Conservation (phyloP, 2,329 filamentous ascomycete genomes). For the Truncatella angustata region DNA sequence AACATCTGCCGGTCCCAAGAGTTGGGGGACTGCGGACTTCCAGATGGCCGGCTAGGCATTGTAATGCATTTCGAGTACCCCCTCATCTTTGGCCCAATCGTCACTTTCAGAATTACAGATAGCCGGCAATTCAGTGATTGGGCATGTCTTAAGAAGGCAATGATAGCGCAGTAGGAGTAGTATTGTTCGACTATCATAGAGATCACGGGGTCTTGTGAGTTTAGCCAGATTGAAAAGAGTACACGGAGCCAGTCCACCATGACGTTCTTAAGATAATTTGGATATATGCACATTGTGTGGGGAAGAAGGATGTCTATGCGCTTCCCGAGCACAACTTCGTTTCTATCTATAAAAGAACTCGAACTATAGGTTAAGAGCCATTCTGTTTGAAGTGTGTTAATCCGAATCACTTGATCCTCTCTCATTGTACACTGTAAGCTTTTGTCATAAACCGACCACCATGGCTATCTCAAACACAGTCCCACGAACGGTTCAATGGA, state of each 20-base stretch:
- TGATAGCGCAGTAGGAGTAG: background rate
- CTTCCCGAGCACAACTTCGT: too few relatives aligned
- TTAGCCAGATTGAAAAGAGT: background rate
- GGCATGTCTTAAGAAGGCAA: background rate
- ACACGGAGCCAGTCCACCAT: background rate
- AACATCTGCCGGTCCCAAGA: too few relatives aligned
- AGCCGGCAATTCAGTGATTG: too few relatives aligned
- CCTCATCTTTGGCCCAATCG: too few relatives aligned
- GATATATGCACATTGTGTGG: background rate
- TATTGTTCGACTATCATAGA: background rate
- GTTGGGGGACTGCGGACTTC: too few relatives aligned
- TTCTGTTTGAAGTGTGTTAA: background rate
- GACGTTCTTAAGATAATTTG: background rate
- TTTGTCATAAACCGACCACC: too few relatives aligned
- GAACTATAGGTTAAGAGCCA: too few relatives aligned
- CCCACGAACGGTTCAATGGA: slow-evolving; percentile 46
- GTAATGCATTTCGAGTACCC: too few relatives aligned
- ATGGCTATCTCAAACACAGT: slow-evolving; percentile 38
- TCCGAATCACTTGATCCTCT: background rate
- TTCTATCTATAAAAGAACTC: too few relatives aligned
- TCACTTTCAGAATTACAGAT: too few relatives aligned
- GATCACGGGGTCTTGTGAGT: background rate
- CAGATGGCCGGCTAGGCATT: too few relatives aligned
- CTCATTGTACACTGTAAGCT: too few relatives aligned
- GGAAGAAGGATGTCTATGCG: background rate